Conservation (phyloP, 1,284 basidiomycete species). For the Leccinum pachyderme region DNA sequence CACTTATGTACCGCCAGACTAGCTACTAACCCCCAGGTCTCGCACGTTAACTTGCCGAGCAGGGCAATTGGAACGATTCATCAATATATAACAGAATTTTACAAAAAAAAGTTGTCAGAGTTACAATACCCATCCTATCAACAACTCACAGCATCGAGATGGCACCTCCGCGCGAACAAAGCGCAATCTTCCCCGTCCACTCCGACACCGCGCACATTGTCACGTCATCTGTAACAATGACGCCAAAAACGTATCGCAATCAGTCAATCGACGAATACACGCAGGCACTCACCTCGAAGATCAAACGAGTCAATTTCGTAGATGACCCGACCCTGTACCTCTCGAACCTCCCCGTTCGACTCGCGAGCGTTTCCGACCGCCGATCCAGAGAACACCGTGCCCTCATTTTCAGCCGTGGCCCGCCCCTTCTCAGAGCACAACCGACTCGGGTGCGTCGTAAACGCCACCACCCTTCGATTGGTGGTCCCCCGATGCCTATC, state of each 20-base stretch:
- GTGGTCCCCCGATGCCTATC: conserved; percentile 43
- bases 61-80: background rate
- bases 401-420: background rate
- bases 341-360: background rate
- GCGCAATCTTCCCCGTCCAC: conserved; percentile 25
- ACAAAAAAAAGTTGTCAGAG: background rate
- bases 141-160: conserved; percentile 18
- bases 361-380: background rate
- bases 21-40: too few relatives aligned
- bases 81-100: background rate
- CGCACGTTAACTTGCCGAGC: too few relatives aligned
- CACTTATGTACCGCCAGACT: too few relatives aligned
- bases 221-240: conserved; percentile 17
- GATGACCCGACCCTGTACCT: conserved; percentile 38
- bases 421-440: background rate
- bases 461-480: conserved; percentile 24
- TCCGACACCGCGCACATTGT: conserved; percentile 28
- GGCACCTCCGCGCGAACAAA: conserved; percentile 21
- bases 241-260: background rate
- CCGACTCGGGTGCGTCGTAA: conserved; percentile 20
- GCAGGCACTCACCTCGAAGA: conserved; percentile 40
- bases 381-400: background rate
- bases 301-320: conserved; percentile 46
- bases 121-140: background rate
- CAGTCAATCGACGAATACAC: background rate